Evolutionary conservation across 2,329 filamentous ascomycete genomes (phyloP).

Genomic region (Cercospora nicotianae): DNA sequence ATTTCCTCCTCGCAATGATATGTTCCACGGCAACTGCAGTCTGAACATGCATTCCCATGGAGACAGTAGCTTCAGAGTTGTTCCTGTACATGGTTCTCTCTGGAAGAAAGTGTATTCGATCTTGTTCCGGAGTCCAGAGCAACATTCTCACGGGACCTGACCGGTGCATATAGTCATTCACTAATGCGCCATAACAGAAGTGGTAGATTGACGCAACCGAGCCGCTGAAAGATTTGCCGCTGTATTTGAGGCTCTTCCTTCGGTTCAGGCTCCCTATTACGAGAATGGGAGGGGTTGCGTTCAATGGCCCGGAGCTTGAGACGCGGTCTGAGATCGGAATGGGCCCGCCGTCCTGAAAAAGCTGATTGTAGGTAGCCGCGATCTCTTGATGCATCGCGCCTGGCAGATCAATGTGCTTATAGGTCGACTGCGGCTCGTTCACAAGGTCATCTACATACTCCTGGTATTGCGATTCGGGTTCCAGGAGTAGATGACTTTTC

Average conservation of each 20-base stretch:
- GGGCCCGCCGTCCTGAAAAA: slow-evolving; percentile 52
- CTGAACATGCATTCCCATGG: slow-evolving; percentile 61
- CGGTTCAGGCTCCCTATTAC: slow-evolving; percentile 46
- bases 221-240: neutral
- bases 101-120: slow-evolving; percentile 62
- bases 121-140: slow-evolving; percentile 65
- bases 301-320: slow-evolving; percentile 40
- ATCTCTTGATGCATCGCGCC: slow-evolving; percentile 27
- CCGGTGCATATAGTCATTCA: slow-evolving; percentile 56
- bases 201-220: slow-evolving; percentile 59
- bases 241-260: slow-evolving; percentile 1
- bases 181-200: slow-evolving; percentile 56
- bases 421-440: slow-evolving; percentile 43
- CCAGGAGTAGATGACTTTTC: slow-evolving; percentile 78
- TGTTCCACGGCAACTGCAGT: slow-evolving; percentile 29
- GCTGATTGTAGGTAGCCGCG: slow-evolving; percentile 48
- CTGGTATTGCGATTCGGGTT: slow-evolving; percentile 64
- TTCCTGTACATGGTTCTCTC: slow-evolving; percentile 36
- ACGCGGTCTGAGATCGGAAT: slow-evolving; percentile 42
- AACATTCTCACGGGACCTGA: slow-evolving; percentile 81
- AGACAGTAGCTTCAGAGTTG: slow-evolving; percentile 38
- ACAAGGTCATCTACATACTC: slow-evolving; percentile 57
- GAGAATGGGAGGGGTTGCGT: slow-evolving; percentile 71
- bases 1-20: neutral
- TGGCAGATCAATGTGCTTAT: slow-evolving; percentile 47